Evolutionary conservation across 352 stramenopile species (phyloP), one percentile per base, ranked within the genome.

Genomic region (Phytopythium ostracodes): DNA sequence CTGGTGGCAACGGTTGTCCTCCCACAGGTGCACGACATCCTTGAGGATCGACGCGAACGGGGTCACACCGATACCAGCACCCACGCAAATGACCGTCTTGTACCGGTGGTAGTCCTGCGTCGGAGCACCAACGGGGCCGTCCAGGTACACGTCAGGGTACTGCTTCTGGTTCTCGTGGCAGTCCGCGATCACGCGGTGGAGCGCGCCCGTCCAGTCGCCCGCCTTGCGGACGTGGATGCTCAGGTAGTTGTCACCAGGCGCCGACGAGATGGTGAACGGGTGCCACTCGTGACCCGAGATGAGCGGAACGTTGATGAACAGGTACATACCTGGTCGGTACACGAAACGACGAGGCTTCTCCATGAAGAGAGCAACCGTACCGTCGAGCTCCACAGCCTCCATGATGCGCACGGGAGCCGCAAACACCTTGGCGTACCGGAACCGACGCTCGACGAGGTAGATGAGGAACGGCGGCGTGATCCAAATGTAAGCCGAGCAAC

Each of bases 191-290:
- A 91, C 59, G 2, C 76, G 70, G 24, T 72, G 70, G 54, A 96
- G 71, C 1, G 77, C 79, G 52, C 76, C 51, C 4, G 83, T 94
- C 84, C 81, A 94, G 51, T 93, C 85, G 52, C 87, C 84, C 35
- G 77, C 79, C 4, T 77, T 80, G 54, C 79, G 82, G 22, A 94
- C 91, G 75, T 92, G 83, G 29, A 94, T 75, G 52, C 79, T 90
- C 42, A 94, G 67, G 56, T 91, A 92, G 54, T 92, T 88, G 72
- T 96, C 87, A 0, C 68, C 70, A 24, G 89, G 89, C 40, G 88
- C 87, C 17, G 84, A 96, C 31, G 88, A 96, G 59, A 98, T 89
- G 14, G 87, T 97, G 73, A 97, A 98, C 50, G 91, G 90, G 57
- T 98, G 91, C 89, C 89, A 97, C 73, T 97, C 82, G 35, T 88